phyloP scores from a whole-genome alignment of 768 basidiomycete genomes.

The Rhodotorula sphaerocarpa region DNA sequence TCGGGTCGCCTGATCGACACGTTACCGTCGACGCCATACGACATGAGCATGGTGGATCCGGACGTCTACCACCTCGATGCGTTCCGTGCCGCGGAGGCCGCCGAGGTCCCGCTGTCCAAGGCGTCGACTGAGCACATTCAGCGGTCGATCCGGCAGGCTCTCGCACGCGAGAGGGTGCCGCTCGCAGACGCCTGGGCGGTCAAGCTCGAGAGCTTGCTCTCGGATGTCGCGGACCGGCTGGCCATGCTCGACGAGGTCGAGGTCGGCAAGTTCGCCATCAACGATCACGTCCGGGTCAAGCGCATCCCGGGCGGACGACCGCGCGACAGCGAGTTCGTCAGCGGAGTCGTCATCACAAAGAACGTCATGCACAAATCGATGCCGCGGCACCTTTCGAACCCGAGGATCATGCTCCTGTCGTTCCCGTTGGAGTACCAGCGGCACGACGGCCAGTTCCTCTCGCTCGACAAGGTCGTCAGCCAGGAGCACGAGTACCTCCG shows the following conservation, averaged over 20 bases:
- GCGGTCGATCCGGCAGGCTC: constrained; percentile 82
- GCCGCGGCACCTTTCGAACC: constrained; percentile 70
- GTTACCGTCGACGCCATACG: constrained; percentile 1
- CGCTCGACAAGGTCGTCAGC: constrained; percentile 78
- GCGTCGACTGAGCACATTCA: constrained; percentile 83
- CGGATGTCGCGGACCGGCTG: constrained; percentile 75
- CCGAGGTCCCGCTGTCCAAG: constrained; percentile 55
- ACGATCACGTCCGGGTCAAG: constrained; percentile 94
- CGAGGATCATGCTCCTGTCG: constrained; percentile 90
- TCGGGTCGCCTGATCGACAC: neutral
- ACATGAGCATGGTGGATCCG: neutral
- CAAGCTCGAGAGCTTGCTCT: constrained; percentile 66
- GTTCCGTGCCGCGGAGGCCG: neutral
- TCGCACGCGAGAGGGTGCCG: constrained; percentile 71
- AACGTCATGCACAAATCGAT: constrained; percentile 95
- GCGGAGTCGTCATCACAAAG: constrained; percentile 94
- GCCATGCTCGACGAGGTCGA: constrained; percentile 38
- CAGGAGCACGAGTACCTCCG: constrained; percentile 90
- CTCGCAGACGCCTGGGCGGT: constrained; percentile 82
- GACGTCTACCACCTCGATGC: neutral
- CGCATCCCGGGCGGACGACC: constrained; percentile 92
- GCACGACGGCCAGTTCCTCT: constrained; percentile 65
- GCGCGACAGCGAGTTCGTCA: constrained; percentile 88
- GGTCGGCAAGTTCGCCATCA: constrained; percentile 79
- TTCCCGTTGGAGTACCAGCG: constrained; percentile 61